Conservation (phyloP, 768 basidiomycete genomes). For the Sporobolomyces roseus region DNA sequence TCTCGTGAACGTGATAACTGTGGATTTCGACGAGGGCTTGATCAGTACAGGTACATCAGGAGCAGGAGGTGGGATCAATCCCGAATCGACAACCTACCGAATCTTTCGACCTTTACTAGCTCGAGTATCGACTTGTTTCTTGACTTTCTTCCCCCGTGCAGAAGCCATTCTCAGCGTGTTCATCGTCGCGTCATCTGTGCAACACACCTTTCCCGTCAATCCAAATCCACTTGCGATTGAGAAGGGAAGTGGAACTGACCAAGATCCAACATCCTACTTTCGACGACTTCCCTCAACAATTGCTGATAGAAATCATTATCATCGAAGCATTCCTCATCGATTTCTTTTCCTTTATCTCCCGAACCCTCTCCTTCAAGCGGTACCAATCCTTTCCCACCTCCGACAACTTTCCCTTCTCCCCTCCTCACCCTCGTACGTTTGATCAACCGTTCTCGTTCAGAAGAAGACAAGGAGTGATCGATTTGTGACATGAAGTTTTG, state of each 20-base stretch:
- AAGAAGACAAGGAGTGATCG: slow-evolving; percentile 36
- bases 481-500: slow-evolving; percentile 43
- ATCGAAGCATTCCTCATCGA: slow-evolving; percentile 59
- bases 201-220: background rate
- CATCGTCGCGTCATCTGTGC: slow-evolving; percentile 43
- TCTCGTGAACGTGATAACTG: slow-evolving; percentile 91
- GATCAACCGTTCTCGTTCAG: slow-evolving; percentile 50
- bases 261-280: slow-evolving; percentile 53
- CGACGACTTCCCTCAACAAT: slow-evolving; percentile 84
- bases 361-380: slow-evolving; percentile 26
- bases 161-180: slow-evolving; percentile 31
- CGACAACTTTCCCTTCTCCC: slow-evolving; percentile 48
- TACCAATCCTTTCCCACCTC: slow-evolving; percentile 44
- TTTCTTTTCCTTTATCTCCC: slow-evolving; percentile 35
- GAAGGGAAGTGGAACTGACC: slow-evolving; percentile 14
- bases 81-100: slow-evolving; percentile 55
- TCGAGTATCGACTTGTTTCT: slow-evolving; percentile 76
- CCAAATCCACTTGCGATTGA: accelerated
- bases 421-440: slow-evolving; percentile 62
- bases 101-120: slow-evolving; percentile 94
- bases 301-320: slow-evolving; percentile 93
- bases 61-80: too few species aligned
- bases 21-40: background rate
- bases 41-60: background rate
- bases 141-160: slow-evolving; percentile 56